phyloP scores from a whole-genome alignment of 257 asterid genomes.

The Nyctanthes arbortristis region DNA sequence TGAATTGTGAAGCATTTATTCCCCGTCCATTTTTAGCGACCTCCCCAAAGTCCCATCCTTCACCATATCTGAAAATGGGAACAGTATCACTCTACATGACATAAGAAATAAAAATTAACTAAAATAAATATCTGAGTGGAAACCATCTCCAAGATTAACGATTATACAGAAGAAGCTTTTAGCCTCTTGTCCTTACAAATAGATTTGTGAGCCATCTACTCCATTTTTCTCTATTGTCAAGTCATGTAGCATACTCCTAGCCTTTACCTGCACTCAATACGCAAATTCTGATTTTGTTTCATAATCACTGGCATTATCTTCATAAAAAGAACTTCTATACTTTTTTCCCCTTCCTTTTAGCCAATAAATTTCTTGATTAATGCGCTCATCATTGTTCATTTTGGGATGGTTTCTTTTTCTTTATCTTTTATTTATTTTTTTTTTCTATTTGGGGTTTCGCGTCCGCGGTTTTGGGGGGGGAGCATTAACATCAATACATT shows the following conservation, averaged over 20 bases:
- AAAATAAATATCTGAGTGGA: background rate
- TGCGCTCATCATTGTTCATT: background rate
- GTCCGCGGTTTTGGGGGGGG: too few species aligned
- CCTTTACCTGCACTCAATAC: slow-evolving; percentile 69
- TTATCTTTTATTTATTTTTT: background rate
- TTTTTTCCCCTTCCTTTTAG: background rate
- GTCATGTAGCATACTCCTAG: slow-evolving; percentile 60
- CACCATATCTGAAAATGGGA: slow-evolving; percentile 74
- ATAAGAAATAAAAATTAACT: background rate
- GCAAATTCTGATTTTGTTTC: slow-evolving; percentile 7
- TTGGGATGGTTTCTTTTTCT: background rate
- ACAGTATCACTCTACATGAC: slow-evolving; percentile 7
- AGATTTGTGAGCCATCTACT: slow-evolving; percentile 81
- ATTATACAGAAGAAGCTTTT: slow-evolving; percentile 1
- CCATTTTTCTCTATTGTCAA: slow-evolving; percentile 62
- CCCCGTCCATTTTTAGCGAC: slow-evolving; percentile 92
- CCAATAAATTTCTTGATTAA: background rate
- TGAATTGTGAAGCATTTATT: slow-evolving; percentile 83
- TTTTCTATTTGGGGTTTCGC: too few species aligned
- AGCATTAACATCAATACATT: slow-evolving; percentile 2
- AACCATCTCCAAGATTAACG: background rate
- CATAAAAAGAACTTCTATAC: background rate
- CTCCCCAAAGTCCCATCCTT: slow-evolving; percentile 99
- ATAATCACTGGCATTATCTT: background rate
- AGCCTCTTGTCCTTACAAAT: slow-evolving; percentile 55